A percentile compares a stretch with the other conserved stretches of the same genome.
Conservation (phyloP, 108 stramenopile species). For the Pseudonitzschia multistriata region DNA sequence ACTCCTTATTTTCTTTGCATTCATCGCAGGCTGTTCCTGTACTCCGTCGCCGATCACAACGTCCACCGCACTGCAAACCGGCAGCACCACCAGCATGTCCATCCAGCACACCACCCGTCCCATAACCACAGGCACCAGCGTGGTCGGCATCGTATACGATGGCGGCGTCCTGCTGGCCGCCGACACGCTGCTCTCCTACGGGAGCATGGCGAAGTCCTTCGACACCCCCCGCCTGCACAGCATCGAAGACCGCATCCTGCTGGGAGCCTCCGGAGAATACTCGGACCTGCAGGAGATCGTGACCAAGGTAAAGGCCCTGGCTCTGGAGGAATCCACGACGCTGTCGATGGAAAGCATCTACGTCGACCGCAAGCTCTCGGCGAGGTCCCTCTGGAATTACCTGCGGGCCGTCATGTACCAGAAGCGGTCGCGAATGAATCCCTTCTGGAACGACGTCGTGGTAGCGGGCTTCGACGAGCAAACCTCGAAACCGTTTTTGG, state of each 20-base stretch:
- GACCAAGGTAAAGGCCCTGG: constrained; percentile 73
- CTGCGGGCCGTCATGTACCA: constrained; percentile 95
- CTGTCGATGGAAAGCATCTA: constrained; percentile 60
- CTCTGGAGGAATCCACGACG: constrained; percentile 62
- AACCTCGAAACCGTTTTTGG: constrained; percentile 76
- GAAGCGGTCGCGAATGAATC: constrained; percentile 93
- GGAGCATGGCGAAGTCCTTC: constrained; percentile 93
- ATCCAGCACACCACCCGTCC: constrained; percentile 80
- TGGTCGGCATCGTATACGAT: constrained; percentile 90
- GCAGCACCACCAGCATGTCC: not conserved
- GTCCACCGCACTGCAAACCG: not conserved
- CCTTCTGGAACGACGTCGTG: constrained; percentile 97
- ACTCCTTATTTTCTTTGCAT: not conserved
- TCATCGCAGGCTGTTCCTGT: not conserved
- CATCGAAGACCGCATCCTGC: constrained; percentile 75
- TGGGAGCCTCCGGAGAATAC: constrained; percentile 94
- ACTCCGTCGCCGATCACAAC: constrained; percentile 1
- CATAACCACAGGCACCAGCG: constrained; percentile 97
- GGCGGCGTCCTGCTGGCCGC: constrained; percentile 97
- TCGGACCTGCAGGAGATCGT: constrained; percentile 92
- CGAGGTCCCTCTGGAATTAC: constrained; percentile 80
- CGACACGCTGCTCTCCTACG: constrained; percentile 95
- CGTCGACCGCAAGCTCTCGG: constrained; percentile 58
- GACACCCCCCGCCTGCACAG: constrained; percentile 76
- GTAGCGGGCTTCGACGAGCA: constrained; percentile 78